phyloP scores from a whole-genome alignment of 441 rosid genomes.

The Pelargonium cotyledonis region DNA sequence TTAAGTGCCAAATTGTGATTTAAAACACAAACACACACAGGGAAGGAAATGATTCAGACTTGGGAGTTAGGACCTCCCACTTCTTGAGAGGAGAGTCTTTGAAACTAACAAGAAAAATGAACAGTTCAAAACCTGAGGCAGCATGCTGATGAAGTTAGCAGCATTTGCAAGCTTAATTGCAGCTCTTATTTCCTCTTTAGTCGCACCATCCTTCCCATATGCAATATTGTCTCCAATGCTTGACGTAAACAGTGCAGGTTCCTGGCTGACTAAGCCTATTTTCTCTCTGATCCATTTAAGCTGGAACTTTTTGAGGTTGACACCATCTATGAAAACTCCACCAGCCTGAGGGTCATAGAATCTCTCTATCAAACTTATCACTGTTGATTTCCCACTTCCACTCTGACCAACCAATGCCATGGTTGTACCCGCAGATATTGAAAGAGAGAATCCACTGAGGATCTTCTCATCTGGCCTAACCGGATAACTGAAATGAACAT shows the following conservation, averaged over 20 bases:
- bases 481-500: conserved; percentile 48
- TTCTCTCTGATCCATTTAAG: conserved; percentile 61
- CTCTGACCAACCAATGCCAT: conserved; percentile 74
- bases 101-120: neutral
- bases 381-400: conserved; percentile 82
- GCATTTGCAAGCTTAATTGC: conserved; percentile 70
- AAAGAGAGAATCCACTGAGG: conserved; percentile 55
- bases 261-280: conserved; percentile 75
- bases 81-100: neutral
- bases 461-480: conserved; percentile 70
- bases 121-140: conserved; percentile 46
- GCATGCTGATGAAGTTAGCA: conserved; percentile 54
- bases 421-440: conserved; percentile 52
- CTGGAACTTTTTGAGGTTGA: conserved; percentile 41
- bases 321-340: conserved; percentile 55
- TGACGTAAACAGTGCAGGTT: conserved; percentile 60
- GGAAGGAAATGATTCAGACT: no score
- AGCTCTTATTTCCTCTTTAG: conserved; percentile 45
- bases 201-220: conserved; percentile 61
- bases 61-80: no score
- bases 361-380: conserved; percentile 63
- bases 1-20: neutral
- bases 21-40: no score
- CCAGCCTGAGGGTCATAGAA: conserved; percentile 79
- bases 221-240: conserved; percentile 60